Evolutionary conservation across 2,329 filamentous ascomycete species (phyloP).

Genomic region (Paracoccidioides brasiliensis): DNA sequence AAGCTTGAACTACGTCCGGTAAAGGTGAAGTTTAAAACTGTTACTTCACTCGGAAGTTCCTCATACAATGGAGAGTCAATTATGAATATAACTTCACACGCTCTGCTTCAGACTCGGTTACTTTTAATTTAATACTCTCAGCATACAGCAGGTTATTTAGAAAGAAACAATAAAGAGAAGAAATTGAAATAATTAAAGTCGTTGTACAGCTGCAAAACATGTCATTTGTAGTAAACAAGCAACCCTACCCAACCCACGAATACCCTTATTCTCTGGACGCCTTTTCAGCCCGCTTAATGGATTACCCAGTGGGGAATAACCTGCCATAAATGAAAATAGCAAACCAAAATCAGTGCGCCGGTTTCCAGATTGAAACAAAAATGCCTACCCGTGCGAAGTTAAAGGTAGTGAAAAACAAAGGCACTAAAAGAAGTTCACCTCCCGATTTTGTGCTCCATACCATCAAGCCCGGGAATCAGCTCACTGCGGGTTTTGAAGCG

Average conservation of each 20-base stretch:
- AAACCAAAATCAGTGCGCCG: neutral
- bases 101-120: neutral
- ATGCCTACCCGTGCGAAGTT: neutral
- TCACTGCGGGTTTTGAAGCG: conserved; percentile 18
- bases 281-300: neutral
- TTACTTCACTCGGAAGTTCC: neutral
- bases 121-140: neutral
- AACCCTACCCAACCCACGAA: neutral
- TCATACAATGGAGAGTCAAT: neutral
- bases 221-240: neutral
- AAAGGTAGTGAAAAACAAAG: neutral
- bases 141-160: neutral
- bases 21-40: neutral
- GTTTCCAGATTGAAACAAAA: neutral
- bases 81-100: neutral
- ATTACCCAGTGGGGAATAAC: neutral
- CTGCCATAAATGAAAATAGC: neutral
- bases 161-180: no score
- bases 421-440: neutral
- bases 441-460: neutral
- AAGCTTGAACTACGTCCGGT: neutral
- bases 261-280: neutral
- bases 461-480: neutral
- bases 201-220: neutral
- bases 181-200: neutral